phyloP scores from a whole-genome alignment of 345 rosid genomes.

The Kandelia obovata region DNA sequence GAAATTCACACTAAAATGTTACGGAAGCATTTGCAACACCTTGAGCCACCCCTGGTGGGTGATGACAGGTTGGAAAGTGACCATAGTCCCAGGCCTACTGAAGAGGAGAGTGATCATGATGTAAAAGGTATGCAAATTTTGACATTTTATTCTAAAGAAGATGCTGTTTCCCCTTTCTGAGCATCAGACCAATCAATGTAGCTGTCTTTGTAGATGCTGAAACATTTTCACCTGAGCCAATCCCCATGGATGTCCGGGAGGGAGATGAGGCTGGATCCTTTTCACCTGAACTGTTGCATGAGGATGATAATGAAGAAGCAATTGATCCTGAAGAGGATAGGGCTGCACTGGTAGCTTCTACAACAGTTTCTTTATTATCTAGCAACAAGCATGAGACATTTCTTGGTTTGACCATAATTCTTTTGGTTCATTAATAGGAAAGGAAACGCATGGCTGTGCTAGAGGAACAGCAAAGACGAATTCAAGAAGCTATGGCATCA shows the following conservation, averaged over 20 bases:
- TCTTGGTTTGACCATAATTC: constrained; percentile 14
- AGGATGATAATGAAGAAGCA: constrained; percentile 82
- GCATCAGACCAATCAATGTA: constrained; percentile 4
- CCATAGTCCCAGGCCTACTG: constrained; percentile 32
- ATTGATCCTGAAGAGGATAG: constrained; percentile 93
- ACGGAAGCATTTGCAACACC: constrained; percentile 66
- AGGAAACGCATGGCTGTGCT: constrained; percentile 53
- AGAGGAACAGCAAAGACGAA: constrained; percentile 72
- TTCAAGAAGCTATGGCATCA: constrained; percentile 66
- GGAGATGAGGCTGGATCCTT: constrained; percentile 78
- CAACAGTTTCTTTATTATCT: not conserved
- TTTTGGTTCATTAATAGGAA: constrained; percentile 44
- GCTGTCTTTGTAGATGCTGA: constrained; percentile 39
- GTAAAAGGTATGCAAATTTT: constrained; percentile 27
- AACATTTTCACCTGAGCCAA: constrained; percentile 64
- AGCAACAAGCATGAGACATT: not conserved
- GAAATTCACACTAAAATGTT: constrained; percentile 88
- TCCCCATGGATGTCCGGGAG: constrained; percentile 44
- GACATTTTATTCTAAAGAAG: constrained; percentile 1
- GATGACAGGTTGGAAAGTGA: constrained; percentile 45
- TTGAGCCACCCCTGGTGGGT: constrained; percentile 57
- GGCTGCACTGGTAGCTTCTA: constrained; percentile 58
- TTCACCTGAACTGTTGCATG: constrained; percentile 84
- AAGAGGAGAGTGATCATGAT: constrained; percentile 53
- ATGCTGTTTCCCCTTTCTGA: constrained; percentile 5